Evolutionary conservation across 2,329 filamentous ascomycete genomes (phyloP), one percentile per base, ranked within the genome.

Genomic region (Colletotrichum coccodes): DNA sequence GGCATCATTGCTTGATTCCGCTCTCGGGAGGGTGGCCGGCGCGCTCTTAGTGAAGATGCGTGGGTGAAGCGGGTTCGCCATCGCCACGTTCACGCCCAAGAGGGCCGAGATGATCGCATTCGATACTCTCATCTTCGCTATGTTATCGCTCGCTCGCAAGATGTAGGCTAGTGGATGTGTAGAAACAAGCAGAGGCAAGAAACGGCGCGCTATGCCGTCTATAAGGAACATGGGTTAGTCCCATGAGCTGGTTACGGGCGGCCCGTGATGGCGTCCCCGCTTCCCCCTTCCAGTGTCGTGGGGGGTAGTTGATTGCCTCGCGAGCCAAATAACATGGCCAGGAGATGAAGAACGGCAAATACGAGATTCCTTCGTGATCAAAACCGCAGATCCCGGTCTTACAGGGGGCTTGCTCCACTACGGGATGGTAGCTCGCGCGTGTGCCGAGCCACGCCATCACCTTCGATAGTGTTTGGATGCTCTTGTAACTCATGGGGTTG

Each of bases 301-400:
- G n/a, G 30, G 54, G 44, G 16, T 23, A 9, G 11, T 44, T 28
- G 30, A n/a, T 32, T 44, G 14, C 26, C 30, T 38, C 8, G 23
- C 16, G 47, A 32, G 26, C 16, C 16, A 47, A 32, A 30, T 47
- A 47, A 54, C 38, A 61, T 47, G 57, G 53, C 5, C n/a, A 40
- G 63, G 63, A 61, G 57, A 61, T 54, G 57, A 61, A 61, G 63
- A 47, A 66, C 26, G 57, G 56, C 63, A 54, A 65, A 65, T 65
- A 61, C 47, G 63, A 65, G 63, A 30, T 65, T 65, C 57, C 32
- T 47, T 61, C 47, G 40, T 61, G 47, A 65, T 60, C 56, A 28
- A 36, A 26, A 42, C 56, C 40, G 63, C 57, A 36, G 40, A 61
- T 61, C 47, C 57, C 63, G 63, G 57, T 21, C 21, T 21, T 52